A percentile compares a stretch with the other conserved stretches of the same genome.
Evolutionary conservation across 225 moss, liverwort and hornwort species (phyloP).

Genomic region (Pseudisothecium myosuroides): DNA sequence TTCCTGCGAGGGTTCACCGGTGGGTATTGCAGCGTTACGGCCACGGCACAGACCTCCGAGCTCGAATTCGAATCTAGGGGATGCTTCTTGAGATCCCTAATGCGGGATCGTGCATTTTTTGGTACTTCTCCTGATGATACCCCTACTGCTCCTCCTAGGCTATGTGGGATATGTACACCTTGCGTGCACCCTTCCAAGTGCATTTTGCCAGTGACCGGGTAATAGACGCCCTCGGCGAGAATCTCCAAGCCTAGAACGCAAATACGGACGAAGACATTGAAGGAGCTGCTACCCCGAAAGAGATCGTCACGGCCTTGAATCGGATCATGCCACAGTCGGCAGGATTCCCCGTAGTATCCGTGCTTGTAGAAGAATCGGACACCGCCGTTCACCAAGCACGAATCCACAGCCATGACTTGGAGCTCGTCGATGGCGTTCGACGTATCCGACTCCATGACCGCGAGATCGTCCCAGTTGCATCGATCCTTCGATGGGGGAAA

Average conservation of each 20-base stretch:
- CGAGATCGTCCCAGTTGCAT: neutral
- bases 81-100: neutral
- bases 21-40: slow-evolving; percentile 3
- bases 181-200: slow-evolving; percentile 8
- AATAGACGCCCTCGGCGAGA: neutral
- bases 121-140: neutral
- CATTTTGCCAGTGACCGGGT: neutral
- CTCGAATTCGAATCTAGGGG: neutral
- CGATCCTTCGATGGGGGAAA: neutral
- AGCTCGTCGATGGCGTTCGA: neutral
- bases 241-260: neutral
- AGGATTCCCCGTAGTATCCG: neutral
- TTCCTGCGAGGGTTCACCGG: neutral
- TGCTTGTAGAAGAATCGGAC: neutral
- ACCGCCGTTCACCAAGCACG: neutral
- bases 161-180: neutral
- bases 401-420: neutral
- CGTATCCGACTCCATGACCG: neutral
- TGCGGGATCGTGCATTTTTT: neutral
- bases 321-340: neutral
- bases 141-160: neutral
- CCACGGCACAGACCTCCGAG: neutral
- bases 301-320: neutral
- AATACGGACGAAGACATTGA: neutral
- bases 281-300: neutral